Evolutionary conservation across 768 basidiomycete species (phyloP).

Genomic region (Pleurotus citrinopileatus): DNA sequence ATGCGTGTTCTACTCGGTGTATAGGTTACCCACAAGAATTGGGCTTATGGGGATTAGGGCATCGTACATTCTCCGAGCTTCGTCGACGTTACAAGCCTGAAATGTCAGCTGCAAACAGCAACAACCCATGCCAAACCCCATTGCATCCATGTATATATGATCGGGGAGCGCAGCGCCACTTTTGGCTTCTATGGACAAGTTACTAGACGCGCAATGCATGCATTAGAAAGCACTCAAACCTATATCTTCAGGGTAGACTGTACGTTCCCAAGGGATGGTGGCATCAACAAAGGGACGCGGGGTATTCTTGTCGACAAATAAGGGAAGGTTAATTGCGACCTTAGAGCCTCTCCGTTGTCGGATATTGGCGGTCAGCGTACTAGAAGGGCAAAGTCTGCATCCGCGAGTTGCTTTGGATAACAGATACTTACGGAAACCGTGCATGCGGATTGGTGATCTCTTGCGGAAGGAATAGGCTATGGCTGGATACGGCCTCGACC

Average conservation of each 20-base stretch:
- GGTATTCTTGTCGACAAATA: slow-evolving; percentile 86
- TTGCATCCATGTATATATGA: slow-evolving; percentile 98
- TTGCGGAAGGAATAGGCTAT: slow-evolving; percentile 92
- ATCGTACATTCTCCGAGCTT: slow-evolving; percentile 93
- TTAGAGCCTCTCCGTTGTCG: slow-evolving; percentile 87
- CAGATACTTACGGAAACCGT: slow-evolving; percentile 85
- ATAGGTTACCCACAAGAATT: slow-evolving; percentile 66
- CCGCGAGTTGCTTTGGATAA: slow-evolving; percentile 5
- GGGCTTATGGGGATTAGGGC: slow-evolving; percentile 94
- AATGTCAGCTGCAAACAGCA: slow-evolving; percentile 97
- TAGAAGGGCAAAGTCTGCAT: slow-evolving; percentile 29
- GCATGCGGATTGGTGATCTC: slow-evolving; percentile 97
- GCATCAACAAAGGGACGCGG: slow-evolving; percentile 90
- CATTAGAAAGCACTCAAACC: slow-evolving; percentile 42
- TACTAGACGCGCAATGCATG: neutral
- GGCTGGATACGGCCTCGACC: slow-evolving; percentile 74
- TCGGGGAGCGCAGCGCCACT: slow-evolving; percentile 83
- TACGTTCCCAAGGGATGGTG: slow-evolving; percentile 84
- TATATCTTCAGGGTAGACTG: slow-evolving; percentile 79
- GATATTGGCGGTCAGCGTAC: slow-evolving; percentile 97
- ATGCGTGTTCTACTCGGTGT: neutral
- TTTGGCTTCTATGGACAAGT: slow-evolving; percentile 64
- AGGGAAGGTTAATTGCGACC: slow-evolving; percentile 91
- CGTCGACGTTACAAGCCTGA: slow-evolving; percentile 91
- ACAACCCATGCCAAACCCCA: slow-evolving; percentile 99